Evolutionary conservation across 2,329 filamentous ascomycete genomes (phyloP).

Genomic region (Exserohilum turcica): DNA sequence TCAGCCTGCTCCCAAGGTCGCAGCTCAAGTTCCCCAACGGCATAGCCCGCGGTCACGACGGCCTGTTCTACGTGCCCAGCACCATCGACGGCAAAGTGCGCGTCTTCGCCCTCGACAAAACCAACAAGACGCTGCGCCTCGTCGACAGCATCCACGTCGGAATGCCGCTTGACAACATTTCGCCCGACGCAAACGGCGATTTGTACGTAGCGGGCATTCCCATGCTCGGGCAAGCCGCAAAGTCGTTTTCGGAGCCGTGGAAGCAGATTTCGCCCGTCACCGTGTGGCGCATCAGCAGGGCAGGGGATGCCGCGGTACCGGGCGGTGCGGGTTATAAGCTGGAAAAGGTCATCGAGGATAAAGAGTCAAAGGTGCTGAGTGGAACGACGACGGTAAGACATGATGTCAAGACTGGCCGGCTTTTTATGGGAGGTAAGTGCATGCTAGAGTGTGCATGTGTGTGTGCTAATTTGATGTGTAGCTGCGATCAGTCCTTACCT

Average conservation of each 20-base stretch:
- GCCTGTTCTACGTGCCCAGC: constrained; percentile 36
- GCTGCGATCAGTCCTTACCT: constrained; percentile 16
- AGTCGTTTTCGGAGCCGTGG: constrained; percentile 24
- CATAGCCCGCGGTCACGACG: constrained; percentile 28
- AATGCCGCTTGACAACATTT: constrained; percentile 38
- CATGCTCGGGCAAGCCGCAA: constrained; percentile 6
- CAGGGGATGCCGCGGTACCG: constrained; percentile 1
- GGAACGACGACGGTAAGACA: constrained; percentile 33
- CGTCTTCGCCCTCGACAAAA: constrained; percentile 24
- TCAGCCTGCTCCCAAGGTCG: constrained; percentile 15
- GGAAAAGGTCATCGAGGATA: constrained; percentile 37
- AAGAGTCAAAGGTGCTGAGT: constrained; percentile 24
- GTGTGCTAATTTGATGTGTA: background rate
- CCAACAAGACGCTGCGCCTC: constrained; percentile 20
- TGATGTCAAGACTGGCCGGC: constrained; percentile 31
- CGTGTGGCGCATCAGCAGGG: constrained; percentile 29
- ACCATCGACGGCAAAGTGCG: constrained; percentile 31
- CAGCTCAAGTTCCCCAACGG: constrained; percentile 41
- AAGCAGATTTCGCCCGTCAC: constrained; percentile 20
- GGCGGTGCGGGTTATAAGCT: constrained; percentile 23
- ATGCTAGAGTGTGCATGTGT: background rate
- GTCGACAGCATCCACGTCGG: constrained; percentile 31
- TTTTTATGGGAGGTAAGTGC: constrained; percentile 34
- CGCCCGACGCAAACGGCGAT: constrained; percentile 33
- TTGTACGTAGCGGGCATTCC: constrained; percentile 34